Conservation (phyloP, 2,329 filamentous ascomycete species). For the Fusarium floridanum region DNA sequence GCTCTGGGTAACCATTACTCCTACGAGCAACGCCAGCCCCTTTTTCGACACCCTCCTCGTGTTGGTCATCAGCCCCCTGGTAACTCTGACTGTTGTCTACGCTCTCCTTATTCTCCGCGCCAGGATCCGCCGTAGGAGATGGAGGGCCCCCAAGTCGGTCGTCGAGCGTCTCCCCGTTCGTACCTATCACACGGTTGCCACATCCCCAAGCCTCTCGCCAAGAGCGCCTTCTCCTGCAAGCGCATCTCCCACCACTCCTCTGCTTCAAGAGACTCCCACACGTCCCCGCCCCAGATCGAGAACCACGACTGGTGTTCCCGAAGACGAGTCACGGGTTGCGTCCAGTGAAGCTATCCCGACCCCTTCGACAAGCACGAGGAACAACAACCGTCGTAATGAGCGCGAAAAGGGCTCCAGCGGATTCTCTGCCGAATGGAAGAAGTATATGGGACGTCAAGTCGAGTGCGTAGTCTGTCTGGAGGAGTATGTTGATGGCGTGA, state of each 20-base stretch:
- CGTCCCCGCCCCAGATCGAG: conserved; percentile 72
- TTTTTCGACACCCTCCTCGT: conserved; percentile 98
- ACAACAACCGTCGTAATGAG: conserved; percentile 50
- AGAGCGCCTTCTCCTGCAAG: conserved; percentile 72
- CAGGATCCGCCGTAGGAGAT: conserved; percentile 87
- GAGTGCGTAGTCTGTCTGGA: conserved; percentile 98
- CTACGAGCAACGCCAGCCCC: conserved; percentile 87
- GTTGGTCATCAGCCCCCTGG: conserved; percentile 91
- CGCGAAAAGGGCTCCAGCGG: conserved; percentile 62
- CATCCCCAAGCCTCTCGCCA: conserved; percentile 67
- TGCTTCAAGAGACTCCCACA: conserved; percentile 73
- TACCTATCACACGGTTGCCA: conserved; percentile 89
- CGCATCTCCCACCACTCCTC: conserved; percentile 81
- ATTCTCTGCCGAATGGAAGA: conserved; percentile 69
- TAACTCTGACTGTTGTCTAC: conserved; percentile 94
- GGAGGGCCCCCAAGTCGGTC: conserved; percentile 97
- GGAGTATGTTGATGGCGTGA: conserved; percentile 95
- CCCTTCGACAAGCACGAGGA: conserved; percentile 51
- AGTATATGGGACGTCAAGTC: conserved; percentile 76
- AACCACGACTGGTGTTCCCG: conserved; percentile 72
- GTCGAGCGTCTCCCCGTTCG: conserved; percentile 95
- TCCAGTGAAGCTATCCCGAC: conserved; percentile 58
- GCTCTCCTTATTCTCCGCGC: conserved; percentile 88
- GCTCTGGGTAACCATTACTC: conserved; percentile 96
- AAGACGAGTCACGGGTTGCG: conserved; percentile 61